These are phyloP conservation scores for Hypoxylon sp. DNA, from an alignment of 2,329 filamentous ascomycete species.

Conservation along the genomic window DNA sequence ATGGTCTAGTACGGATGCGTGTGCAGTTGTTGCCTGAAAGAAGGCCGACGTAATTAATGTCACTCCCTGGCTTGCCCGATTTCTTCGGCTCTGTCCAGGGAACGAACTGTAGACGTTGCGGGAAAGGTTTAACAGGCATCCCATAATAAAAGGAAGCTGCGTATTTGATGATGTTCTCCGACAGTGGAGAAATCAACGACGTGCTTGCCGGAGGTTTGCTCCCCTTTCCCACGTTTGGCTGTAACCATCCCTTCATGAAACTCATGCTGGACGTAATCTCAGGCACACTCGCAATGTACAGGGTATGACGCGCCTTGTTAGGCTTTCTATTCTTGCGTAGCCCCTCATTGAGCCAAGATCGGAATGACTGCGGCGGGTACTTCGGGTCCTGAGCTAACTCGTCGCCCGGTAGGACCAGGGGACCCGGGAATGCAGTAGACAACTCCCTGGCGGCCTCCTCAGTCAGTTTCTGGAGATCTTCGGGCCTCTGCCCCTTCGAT, in stretches of 20 bases:
- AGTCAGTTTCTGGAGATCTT: constrained; percentile 39
- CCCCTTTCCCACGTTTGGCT: constrained; percentile 45
- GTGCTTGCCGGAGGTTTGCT: background rate
- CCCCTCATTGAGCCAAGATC: constrained; percentile 63
- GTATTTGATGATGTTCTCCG: constrained; percentile 56
- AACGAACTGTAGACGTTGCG: constrained; percentile 60
- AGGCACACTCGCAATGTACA: constrained; percentile 69
- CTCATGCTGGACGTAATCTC: constrained; percentile 55
- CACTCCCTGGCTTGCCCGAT: constrained; percentile 23
- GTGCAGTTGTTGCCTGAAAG: constrained; percentile 55
- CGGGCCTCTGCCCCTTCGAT: constrained; percentile 14
- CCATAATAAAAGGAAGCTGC: constrained; percentile 67
- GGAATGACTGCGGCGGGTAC: constrained; percentile 66
- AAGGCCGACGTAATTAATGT: constrained; percentile 61
- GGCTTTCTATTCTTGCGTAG: constrained; percentile 63
- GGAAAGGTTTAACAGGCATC: constrained; percentile 63
- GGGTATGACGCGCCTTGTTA: constrained; percentile 60
- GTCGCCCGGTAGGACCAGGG: constrained; percentile 72
- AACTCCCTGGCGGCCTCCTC: constrained; percentile 43
- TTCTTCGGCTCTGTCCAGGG: constrained; percentile 60
- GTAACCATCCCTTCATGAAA: constrained; percentile 62
- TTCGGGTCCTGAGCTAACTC: constrained; percentile 69
- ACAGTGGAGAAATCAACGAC: constrained; percentile 44
- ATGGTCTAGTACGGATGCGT: constrained; percentile 66
- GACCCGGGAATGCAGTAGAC: constrained; percentile 66